A percentile compares a stretch with the other conserved stretches of the same genome.
Conservation (phyloP, 139 green algal genomes). For the Volvox africanus region DNA sequence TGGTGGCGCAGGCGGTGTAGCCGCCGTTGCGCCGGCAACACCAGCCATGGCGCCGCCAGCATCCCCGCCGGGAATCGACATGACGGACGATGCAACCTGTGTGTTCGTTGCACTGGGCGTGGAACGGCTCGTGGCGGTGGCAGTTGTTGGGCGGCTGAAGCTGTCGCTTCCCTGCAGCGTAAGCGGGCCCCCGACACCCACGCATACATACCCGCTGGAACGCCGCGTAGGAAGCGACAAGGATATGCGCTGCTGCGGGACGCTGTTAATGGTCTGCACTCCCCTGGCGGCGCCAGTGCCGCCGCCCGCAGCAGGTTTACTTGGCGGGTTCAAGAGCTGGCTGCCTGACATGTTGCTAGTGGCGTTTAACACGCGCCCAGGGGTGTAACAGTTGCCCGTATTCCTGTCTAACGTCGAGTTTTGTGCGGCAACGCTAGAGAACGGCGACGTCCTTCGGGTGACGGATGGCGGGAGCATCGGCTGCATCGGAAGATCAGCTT, state of each 20-base stretch:
- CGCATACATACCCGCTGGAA: not conserved
- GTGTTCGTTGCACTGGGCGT: not conserved
- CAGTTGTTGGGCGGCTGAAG: not conserved
- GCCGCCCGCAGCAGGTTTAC: not conserved
- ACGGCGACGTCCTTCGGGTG: not conserved
- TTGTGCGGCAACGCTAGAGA: not conserved
- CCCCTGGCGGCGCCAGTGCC: not conserved
- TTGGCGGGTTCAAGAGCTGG: too few relatives aligned
- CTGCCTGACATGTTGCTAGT: too few relatives aligned
- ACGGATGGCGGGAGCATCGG: not conserved
- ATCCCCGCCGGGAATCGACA: not conserved
- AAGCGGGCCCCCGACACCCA: not conserved
- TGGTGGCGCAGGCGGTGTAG: not conserved
- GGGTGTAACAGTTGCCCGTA: not conserved
- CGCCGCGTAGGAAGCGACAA: not conserved
- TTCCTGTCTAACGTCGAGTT: not conserved
- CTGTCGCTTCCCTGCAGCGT: not conserved
- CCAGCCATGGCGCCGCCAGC: not conserved
- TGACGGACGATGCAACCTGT: not conserved
- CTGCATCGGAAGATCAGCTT: not conserved
- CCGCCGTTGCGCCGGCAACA: not conserved
- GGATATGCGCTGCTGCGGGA: not conserved
- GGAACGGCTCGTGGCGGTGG: not conserved
- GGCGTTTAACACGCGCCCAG: not conserved
- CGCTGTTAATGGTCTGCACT: not conserved